phyloP scores from a whole-genome alignment of 345 rosid genomes.

The Syzygium aromaticum region DNA sequence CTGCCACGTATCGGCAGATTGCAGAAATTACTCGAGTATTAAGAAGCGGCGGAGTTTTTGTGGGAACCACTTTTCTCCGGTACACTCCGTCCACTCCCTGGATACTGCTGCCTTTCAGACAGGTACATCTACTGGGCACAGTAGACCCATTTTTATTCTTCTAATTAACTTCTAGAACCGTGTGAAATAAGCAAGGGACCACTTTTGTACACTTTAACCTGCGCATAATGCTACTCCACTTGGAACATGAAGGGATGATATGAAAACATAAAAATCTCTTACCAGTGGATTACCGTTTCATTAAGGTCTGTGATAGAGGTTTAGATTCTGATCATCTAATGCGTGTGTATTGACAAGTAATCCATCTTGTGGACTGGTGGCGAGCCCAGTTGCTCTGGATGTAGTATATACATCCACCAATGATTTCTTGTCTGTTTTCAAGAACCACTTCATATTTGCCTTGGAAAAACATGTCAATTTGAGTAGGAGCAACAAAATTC shows the following conservation, averaged over 20 bases:
- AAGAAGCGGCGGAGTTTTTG: slow-evolving; percentile 84
- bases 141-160: neutral
- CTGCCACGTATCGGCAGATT: slow-evolving; percentile 18
- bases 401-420: neutral
- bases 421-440: neutral
- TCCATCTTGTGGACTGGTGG: neutral
- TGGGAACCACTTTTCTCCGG: slow-evolving; percentile 82
- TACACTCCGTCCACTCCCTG: slow-evolving; percentile 50
- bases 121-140: slow-evolving; percentile 29
- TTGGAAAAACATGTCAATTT: neutral
- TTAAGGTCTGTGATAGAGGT: neutral
- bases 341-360: neutral
- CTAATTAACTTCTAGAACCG: neutral
- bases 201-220: neutral
- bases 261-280: neutral
- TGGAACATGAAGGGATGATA: neutral
- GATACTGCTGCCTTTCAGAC: slow-evolving; percentile 39
- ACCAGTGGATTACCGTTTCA: neutral
- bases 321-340: neutral
- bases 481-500: neutral
- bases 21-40: slow-evolving; percentile 83
- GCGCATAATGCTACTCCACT: neutral
- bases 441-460: neutral
- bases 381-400: neutral
- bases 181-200: neutral